A percentile compares a stretch with the other conserved stretches of the same genome.
Evolutionary conservation across 1,284 basidiomycete species (phyloP).

Genomic region (Singerocomus inundabilis): DNA sequence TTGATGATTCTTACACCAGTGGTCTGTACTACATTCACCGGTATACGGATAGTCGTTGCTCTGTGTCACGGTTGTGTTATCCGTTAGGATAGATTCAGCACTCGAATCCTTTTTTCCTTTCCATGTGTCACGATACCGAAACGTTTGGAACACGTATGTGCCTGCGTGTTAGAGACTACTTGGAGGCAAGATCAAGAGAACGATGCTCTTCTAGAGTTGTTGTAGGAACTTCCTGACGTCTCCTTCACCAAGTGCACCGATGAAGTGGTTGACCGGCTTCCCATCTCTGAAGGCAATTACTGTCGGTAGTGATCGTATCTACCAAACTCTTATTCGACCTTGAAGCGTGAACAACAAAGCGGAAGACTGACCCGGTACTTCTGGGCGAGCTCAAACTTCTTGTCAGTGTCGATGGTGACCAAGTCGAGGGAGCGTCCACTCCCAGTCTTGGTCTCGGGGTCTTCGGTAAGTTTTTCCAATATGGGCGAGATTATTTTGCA

Average conservation of each 20-base stretch:
- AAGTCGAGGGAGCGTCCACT: slow-evolving; percentile 60
- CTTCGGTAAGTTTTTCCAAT: slow-evolving; percentile 51
- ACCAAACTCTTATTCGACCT: slow-evolving; percentile 1
- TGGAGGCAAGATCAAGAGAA: slow-evolving; percentile 14
- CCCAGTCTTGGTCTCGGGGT: slow-evolving; percentile 46
- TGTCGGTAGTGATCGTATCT: slow-evolving; percentile 69
- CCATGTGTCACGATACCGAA: slow-evolving; percentile 15
- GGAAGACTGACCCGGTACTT: slow-evolving; percentile 45
- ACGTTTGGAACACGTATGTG: slow-evolving; percentile 3
- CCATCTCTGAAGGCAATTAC: slow-evolving; percentile 70
- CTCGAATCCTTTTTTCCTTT: background rate
- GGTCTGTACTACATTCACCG: slow-evolving; percentile 16
- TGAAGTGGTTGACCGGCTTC: slow-evolving; percentile 51
- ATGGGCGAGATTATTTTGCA: slow-evolving; percentile 69
- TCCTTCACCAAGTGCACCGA: slow-evolving; percentile 55
- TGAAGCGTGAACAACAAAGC: background rate
- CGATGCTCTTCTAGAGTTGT: slow-evolving; percentile 30
- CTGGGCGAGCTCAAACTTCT: slow-evolving; percentile 47
- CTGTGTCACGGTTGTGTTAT: slow-evolving; percentile 21
- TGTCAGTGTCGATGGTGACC: slow-evolving; percentile 66
- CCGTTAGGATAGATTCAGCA: slow-evolving; percentile 8
- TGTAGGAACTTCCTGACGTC: slow-evolving; percentile 51
- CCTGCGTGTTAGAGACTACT: background rate
- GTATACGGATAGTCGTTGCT: slow-evolving; percentile 13
- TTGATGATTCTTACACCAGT: slow-evolving; percentile 6